Conservation (phyloP, 352 stramenopile genomes). For the Globisporangium orthogonon region DNA sequence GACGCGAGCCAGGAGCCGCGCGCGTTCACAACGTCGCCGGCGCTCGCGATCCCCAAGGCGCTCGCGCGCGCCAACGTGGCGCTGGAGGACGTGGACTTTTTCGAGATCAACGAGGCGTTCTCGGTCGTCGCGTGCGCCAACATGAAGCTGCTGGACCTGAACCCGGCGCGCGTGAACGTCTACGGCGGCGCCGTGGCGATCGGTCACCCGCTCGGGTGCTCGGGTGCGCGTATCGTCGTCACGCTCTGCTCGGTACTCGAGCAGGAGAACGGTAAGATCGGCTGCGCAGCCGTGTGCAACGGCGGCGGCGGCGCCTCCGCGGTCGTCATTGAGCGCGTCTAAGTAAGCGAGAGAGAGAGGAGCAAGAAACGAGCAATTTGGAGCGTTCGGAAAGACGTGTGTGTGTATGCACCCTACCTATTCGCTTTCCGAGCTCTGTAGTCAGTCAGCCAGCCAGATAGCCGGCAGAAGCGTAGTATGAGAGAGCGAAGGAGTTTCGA, state of each 20-base stretch:
- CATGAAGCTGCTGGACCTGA: constrained; percentile 85
- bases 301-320: constrained; percentile 93
- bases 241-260: constrained; percentile 91
- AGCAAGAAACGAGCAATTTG: neutral
- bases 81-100: constrained; percentile 90
- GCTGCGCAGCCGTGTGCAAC: constrained; percentile 95
- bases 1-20: constrained; percentile 79
- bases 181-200: constrained; percentile 84
- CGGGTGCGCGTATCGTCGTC: constrained; percentile 86
- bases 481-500: too few species aligned
- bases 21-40: constrained; percentile 92
- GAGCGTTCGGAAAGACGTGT: too few species aligned
- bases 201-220: constrained; percentile 64
- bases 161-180: constrained; percentile 89
- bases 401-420: too few species aligned
- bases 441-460: too few species aligned
- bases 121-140: constrained; percentile 93
- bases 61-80: constrained; percentile 62
- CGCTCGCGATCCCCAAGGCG: constrained; percentile 89
- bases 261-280: constrained; percentile 85
- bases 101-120: constrained; percentile 99
- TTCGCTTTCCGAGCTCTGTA: too few species aligned
- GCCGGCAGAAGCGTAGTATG: too few species aligned
- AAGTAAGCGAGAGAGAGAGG: neutral
- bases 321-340: constrained; percentile 88